These are phyloP conservation scores for Hyphopichia buzzinii DNA, from an alignment of 1,139 yeast genomes.

Conservation along the genomic window DNA sequence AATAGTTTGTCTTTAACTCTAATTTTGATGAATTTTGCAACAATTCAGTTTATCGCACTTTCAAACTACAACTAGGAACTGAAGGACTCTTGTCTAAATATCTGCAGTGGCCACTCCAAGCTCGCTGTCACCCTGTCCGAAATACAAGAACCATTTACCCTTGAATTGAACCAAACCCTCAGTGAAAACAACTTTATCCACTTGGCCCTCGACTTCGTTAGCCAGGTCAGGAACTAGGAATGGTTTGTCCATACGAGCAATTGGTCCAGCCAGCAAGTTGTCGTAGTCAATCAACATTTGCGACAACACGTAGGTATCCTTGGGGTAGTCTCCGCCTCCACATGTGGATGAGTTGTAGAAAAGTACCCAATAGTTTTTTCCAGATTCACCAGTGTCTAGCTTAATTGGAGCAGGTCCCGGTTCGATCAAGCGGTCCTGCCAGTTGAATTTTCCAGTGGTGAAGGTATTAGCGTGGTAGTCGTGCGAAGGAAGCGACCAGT, in stretches of 20 bases:
- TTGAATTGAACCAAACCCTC: constrained; percentile 46
- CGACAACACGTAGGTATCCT: constrained; percentile 35
- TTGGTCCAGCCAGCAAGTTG: constrained; percentile 32
- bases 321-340: constrained; percentile 31
- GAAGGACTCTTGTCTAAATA: no score
- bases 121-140: constrained; percentile 45
- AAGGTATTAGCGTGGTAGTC: constrained; percentile 22
- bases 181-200: constrained; percentile 43
- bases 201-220: constrained; percentile 44
- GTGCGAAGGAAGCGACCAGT: constrained; percentile 31
- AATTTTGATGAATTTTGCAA: background rate
- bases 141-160: constrained; percentile 44
- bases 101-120: constrained; percentile 43
- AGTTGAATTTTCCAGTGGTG: constrained; percentile 28
- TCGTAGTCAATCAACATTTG: constrained; percentile 47
- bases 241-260: constrained; percentile 40
- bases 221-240: constrained; percentile 32
- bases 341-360: constrained; percentile 42
- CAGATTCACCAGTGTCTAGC: constrained; percentile 19
- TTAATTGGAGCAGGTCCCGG: constrained; percentile 47
- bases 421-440: constrained; percentile 42
- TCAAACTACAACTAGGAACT: no score
- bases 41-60: no score
- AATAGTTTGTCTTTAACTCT: no score
- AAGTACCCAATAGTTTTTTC: constrained; percentile 34